Evolutionary conservation across 2,329 filamentous ascomycete species (phyloP).

Genomic region (Diaporthe longicolla): DNA sequence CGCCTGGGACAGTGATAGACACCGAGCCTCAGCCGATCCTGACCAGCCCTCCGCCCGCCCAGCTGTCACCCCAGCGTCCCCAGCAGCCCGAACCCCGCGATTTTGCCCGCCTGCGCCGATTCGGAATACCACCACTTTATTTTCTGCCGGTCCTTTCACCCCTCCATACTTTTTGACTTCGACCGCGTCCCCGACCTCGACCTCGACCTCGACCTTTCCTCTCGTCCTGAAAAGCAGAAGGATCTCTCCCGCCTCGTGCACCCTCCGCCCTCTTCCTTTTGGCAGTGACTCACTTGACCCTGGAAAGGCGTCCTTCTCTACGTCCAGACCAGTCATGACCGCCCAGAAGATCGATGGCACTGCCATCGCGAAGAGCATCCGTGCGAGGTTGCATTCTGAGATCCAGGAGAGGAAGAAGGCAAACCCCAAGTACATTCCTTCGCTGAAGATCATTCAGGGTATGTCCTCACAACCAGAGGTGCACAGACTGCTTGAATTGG

Average conservation of each 20-base stretch:
- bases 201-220: background rate
- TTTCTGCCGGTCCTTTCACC: conserved; percentile 34
- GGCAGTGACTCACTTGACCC: conserved; percentile 26
- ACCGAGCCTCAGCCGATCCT: conserved; percentile 21
- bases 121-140: conserved; percentile 31
- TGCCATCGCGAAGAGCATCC: conserved; percentile 92
- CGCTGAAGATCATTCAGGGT: conserved; percentile 96
- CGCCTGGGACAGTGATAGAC: background rate
- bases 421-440: conserved; percentile 91
- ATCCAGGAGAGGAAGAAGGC: conserved; percentile 84
- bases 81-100: conserved; percentile 38
- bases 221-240: conserved; percentile 8
- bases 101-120: conserved; percentile 37
- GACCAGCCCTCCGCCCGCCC: conserved; percentile 15
- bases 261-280: conserved; percentile 21
- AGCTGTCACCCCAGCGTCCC: conserved; percentile 18
- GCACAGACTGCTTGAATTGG: background rate
- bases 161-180: background rate
- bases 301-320: conserved; percentile 54
- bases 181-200: background rate
- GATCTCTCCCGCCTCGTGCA: conserved; percentile 1
- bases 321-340: conserved; percentile 77
- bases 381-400: conserved; percentile 83
- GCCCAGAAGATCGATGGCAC: conserved; percentile 96
- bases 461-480: conserved; percentile 49